Evolutionary conservation across 2,329 filamentous ascomycete species (phyloP).

Genomic region (Xylariales sp.): DNA sequence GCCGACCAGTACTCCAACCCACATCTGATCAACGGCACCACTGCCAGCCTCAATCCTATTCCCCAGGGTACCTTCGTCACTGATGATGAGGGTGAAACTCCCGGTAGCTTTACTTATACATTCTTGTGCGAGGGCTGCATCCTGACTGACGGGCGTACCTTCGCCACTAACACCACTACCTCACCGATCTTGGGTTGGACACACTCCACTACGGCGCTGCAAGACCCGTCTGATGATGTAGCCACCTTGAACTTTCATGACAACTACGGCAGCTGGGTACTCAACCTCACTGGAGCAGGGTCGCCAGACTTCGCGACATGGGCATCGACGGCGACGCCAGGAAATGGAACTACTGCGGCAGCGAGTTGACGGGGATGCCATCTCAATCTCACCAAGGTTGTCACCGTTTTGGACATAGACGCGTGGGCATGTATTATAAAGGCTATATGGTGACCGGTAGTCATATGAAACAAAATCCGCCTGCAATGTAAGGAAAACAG

Average conservation of each 20-base stretch:
- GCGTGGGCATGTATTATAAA: too few relatives aligned
- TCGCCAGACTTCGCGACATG: conserved; percentile 1
- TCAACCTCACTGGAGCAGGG: neutral
- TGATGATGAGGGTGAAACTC: neutral
- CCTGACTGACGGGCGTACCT: conserved; percentile 3
- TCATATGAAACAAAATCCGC: too few relatives aligned
- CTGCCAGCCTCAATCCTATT: neutral
- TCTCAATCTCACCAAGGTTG: too few relatives aligned
- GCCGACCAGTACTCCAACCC: conserved; percentile 4
- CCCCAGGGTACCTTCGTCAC: conserved; percentile 1
- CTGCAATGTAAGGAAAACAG: too few relatives aligned
- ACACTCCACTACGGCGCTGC: neutral
- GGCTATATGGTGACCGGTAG: too few relatives aligned
- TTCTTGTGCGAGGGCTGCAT: conserved; percentile 4
- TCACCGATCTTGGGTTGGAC: conserved; percentile 4
- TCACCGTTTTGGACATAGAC: too few relatives aligned
- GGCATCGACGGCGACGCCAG: neutral
- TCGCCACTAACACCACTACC: neutral
- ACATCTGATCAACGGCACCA: conserved; percentile 2
- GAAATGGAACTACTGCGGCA: neutral
- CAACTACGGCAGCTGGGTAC: conserved; percentile 3
- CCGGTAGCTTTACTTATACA: conserved; percentile 1
- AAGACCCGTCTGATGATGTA: conserved; percentile 1
- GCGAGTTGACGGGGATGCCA: too few relatives aligned
- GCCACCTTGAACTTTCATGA: conserved; percentile 3